phyloP scores from a whole-genome alignment of 169 alveolate species.

The Plasmodium inui region DNA sequence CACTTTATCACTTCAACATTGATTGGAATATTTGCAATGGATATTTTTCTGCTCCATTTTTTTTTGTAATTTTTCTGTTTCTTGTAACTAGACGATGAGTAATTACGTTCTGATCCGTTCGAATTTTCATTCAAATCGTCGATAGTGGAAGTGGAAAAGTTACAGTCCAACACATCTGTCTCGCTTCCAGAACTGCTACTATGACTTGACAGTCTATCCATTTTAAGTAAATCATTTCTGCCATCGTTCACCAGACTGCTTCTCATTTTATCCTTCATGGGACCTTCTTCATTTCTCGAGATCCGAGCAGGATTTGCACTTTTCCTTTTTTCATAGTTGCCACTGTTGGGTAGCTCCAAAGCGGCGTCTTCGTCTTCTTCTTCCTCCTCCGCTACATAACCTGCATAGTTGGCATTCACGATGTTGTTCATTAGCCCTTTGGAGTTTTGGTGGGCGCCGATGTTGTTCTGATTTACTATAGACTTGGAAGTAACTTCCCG shows the following conservation, averaged over 20 bases:
- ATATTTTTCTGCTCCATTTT: slow-evolving; percentile 18
- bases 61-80: slow-evolving; percentile 25
- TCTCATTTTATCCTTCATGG: neutral
- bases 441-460: neutral
- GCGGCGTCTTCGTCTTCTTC: neutral
- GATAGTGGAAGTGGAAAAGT: slow-evolving; percentile 39
- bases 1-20: slow-evolving; percentile 70
- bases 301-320: neutral
- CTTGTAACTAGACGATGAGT: slow-evolving; percentile 6
- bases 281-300: neutral
- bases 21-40: slow-evolving; percentile 40
- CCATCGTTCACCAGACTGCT: neutral
- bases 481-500: neutral
- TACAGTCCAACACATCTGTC: slow-evolving; percentile 12
- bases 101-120: slow-evolving; percentile 13
- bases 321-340: neutral
- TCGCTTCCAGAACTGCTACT: slow-evolving; percentile 25
- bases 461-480: neutral
- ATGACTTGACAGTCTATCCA: neutral
- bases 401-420: neutral
- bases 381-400: neutral
- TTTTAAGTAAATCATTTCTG: slow-evolving; percentile 19
- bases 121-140: slow-evolving; percentile 43
- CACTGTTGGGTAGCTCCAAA: neutral
- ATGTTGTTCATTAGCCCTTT: neutral